Percentiles rank a stretch among this genome's conserved stretches.
Evolutionary conservation across 2,329 filamentous ascomycete species (phyloP).

Genomic region (Phialophora macrospora): DNA sequence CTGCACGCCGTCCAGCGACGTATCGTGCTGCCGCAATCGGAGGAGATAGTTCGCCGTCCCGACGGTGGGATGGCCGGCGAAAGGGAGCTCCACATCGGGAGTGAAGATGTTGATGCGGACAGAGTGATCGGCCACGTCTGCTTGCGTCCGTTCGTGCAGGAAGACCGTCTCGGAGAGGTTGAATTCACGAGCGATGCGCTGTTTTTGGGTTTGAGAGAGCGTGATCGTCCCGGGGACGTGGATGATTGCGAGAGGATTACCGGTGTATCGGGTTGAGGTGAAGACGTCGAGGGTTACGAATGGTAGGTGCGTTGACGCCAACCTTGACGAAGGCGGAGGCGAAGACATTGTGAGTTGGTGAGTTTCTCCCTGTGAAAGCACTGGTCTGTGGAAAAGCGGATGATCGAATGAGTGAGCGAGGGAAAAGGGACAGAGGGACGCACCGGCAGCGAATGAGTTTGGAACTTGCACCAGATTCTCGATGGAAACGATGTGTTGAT

Average conservation of each 20-base stretch:
- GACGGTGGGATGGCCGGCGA: constrained; percentile 64
- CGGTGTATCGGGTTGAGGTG: constrained; percentile 49
- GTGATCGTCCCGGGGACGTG: constrained; percentile 47
- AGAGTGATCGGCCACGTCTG: constrained; percentile 34
- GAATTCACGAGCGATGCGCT: constrained; percentile 61
- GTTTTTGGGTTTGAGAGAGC: constrained; percentile 56
- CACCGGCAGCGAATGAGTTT: too few species aligned
- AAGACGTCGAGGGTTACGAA: constrained; percentile 52
- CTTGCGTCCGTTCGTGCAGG: constrained; percentile 48
- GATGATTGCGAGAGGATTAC: constrained; percentile 64
- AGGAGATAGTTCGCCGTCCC: constrained; percentile 59
- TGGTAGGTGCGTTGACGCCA: constrained; percentile 33
- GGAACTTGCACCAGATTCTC: too few species aligned
- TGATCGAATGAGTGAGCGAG: too few species aligned
- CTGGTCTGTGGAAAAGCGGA: too few species aligned
- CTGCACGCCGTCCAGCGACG: constrained; percentile 11
- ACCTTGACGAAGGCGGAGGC: too few species aligned
- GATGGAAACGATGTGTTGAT: too few species aligned
- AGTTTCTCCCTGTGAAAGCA: too few species aligned
- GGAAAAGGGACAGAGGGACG: too few species aligned
- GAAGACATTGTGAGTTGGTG: too few species aligned
- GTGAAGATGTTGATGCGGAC: constrained; percentile 62
- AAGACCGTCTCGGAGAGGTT: constrained; percentile 65
- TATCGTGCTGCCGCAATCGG: constrained; percentile 7
- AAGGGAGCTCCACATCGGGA: constrained; percentile 57